Percentiles rank a stretch among this genome's conserved stretches.
These are phyloP conservation scores for Thermothelomyces thermophilus DNA, from an alignment of 2,329 filamentous ascomycete genomes.

Conservation along the genomic window DNA sequence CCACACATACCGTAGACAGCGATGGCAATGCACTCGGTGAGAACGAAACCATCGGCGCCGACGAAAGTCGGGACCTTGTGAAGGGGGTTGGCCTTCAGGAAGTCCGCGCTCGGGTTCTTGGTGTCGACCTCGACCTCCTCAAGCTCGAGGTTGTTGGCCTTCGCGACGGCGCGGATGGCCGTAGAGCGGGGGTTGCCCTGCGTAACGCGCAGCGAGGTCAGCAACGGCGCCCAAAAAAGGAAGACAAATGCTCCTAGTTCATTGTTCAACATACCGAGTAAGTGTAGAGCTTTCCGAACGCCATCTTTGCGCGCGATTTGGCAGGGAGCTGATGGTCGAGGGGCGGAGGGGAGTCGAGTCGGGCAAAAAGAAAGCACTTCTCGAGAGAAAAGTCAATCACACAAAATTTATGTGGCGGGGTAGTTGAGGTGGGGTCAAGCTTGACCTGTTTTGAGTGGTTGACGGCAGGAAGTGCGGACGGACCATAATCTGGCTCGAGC, in stretches of 20 bases:
- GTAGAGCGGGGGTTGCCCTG: conserved; percentile 87
- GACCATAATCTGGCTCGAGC: conserved; percentile 16
- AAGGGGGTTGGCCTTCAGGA: conserved; percentile 78
- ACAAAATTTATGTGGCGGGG: conserved; percentile 26
- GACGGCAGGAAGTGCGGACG: neutral
- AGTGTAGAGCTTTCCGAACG: conserved; percentile 97
- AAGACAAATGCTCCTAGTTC: neutral
- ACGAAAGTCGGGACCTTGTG: conserved; percentile 91
- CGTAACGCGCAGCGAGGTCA: conserved; percentile 13
- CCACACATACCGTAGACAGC: conserved; percentile 86
- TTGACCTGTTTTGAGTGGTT: conserved; percentile 1
- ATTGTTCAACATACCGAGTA: conserved; percentile 55
- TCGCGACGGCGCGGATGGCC: conserved; percentile 85
- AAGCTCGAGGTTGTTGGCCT: conserved; percentile 92
- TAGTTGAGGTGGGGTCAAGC: conserved; percentile 18
- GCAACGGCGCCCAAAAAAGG: conserved; percentile 16
- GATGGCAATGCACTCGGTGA: conserved; percentile 89
- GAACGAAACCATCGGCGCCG: conserved; percentile 81
- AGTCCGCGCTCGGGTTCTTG: conserved; percentile 62
- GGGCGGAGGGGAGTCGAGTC: conserved; percentile 22
- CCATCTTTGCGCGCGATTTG: conserved; percentile 58
- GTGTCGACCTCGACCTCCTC: conserved; percentile 71
- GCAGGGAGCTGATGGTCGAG: conserved; percentile 21
- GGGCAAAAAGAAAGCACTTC: conserved; percentile 18
- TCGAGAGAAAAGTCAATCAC: conserved; percentile 13